These are phyloP conservation scores for Phaseolus coccineus DNA, from an alignment of 331 rosid genomes.

Conservation along the genomic window DNA sequence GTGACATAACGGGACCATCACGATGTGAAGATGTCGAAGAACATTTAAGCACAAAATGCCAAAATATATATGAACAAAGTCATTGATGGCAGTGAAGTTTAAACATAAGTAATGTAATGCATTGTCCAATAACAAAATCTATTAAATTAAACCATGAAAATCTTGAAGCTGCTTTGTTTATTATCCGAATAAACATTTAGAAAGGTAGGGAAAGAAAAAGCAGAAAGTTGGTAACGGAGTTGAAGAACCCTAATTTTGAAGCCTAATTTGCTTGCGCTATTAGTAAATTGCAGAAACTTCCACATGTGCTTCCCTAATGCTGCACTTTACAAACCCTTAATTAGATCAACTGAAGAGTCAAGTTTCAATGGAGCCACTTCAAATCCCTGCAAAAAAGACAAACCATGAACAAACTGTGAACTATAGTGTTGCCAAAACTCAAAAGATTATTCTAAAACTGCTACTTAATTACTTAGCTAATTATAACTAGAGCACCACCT, in stretches of 20 bases:
- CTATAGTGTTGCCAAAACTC: constrained; percentile 4
- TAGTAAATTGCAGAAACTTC: constrained; percentile 39
- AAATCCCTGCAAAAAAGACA: constrained; percentile 45
- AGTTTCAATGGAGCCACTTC: constrained; percentile 33
- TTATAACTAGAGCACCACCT: not conserved
- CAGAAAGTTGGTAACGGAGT: constrained; percentile 15
- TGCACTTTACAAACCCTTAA: constrained; percentile 30
- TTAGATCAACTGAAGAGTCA: constrained; percentile 39
- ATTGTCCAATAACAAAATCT: constrained; percentile 35
- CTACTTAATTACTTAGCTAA: not conserved
- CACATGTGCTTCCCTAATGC: constrained; percentile 38
- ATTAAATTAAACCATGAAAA: constrained; percentile 45
- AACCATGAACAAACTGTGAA: constrained; percentile 3
- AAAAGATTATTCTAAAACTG: not conserved
- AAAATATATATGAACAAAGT: constrained; percentile 28
- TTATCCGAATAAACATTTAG: constrained; percentile 16
- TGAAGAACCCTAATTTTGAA: constrained; percentile 41
- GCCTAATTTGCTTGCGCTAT: constrained; percentile 45
- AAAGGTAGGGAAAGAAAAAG: not conserved
- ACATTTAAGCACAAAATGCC: constrained; percentile 13
- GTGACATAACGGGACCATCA: constrained; percentile 28
- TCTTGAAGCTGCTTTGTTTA: constrained; percentile 30
- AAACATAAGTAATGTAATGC: constrained; percentile 28
- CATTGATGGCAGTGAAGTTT: constrained; percentile 5
- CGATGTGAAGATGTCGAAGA: not conserved